Evolutionary conservation across 352 stramenopile species (phyloP).

Genomic region (Pythium sp.): DNA sequence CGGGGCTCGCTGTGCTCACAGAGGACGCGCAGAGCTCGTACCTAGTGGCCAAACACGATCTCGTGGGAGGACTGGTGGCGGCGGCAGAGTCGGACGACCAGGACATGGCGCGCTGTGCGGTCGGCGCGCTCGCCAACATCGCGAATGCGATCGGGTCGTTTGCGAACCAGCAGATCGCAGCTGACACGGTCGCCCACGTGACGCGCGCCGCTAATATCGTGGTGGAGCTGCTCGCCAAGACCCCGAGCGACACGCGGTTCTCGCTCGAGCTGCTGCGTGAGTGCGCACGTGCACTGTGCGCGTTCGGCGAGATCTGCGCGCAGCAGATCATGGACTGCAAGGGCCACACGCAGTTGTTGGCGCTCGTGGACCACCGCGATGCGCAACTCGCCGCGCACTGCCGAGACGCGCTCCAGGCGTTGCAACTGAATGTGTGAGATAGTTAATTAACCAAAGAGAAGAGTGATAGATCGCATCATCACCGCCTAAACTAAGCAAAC

Average conservation of each 20-base stretch:
- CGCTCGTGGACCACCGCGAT: slow-evolving; percentile 60
- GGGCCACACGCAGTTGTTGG: slow-evolving; percentile 33
- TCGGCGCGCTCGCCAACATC: slow-evolving; percentile 70
- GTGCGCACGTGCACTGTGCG: slow-evolving; percentile 54
- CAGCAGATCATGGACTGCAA: slow-evolving; percentile 28
- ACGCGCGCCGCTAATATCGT: slow-evolving; percentile 44
- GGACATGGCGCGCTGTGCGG: slow-evolving; percentile 65
- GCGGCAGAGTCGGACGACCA: slow-evolving; percentile 48
- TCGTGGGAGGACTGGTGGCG: slow-evolving; percentile 52
- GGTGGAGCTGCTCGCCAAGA: slow-evolving; percentile 42
- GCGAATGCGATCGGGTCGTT: slow-evolving; percentile 51
- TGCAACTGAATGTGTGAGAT: slow-evolving; percentile 29
- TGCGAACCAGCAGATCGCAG: slow-evolving; percentile 32
- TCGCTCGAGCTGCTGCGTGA: slow-evolving; percentile 74
- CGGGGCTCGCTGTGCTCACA: slow-evolving; percentile 66
- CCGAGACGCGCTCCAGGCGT: slow-evolving; percentile 32
- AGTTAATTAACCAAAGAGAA: background rate
- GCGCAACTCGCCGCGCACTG: slow-evolving; percentile 59
- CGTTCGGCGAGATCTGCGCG: slow-evolving; percentile 48
- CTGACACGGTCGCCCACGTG: slow-evolving; percentile 40
- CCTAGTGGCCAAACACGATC: slow-evolving; percentile 49
- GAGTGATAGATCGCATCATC: background rate
- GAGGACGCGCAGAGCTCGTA: slow-evolving; percentile 59
- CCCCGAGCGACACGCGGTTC: slow-evolving; percentile 42
- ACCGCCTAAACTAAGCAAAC: slow-evolving; percentile 20